Base-by-base conservation (phyloP, 192 early-diverging fungal genomes). In the Neocallimastix lanati region DNA sequence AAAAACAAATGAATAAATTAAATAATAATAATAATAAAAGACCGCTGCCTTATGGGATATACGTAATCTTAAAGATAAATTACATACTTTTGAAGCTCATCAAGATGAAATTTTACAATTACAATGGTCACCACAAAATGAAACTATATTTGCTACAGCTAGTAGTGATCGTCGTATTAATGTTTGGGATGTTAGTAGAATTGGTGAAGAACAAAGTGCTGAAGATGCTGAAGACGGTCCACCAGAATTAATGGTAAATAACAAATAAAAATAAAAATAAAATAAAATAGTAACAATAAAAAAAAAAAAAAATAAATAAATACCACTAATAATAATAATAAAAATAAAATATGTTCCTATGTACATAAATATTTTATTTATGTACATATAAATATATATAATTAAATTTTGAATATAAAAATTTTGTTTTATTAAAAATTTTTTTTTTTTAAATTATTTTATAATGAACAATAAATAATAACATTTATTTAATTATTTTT, bases 161-260 rank as follows among this genome's bases (percentile, higher is more conserved):
- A 89, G 91, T 82, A 91, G 90, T 35, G 96, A 98, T 86, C 90
- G 96, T 30, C 86, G 97, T 25, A 89, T 98, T 79, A 92, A 94
- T 80, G 91, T 99, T 16, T 99, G 97, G 97, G 97, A 99, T 82
- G 81, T 97, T 81, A 91, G 90, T 77, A 87, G 94, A 28, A 98
- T 99, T 82, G 97, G 96, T 77, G 93, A 96, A 81, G 96, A 97
- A 83, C 96, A 96, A 85, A 90, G 92, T 0, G 86, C 94, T 13
- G 95, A 98, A 82, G 96, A 99, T 86, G 94, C 94, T n/a, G 96
- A 97, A 83, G 95, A 97, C 82, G 96, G 96, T 13, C 96, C 96
- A 33, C 96, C 97, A 13, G 97, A 99, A 82, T 88, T 99, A 38
- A 87, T 99, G 87, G 92, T 92, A 86, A 80, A 80, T 28, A 30